These are phyloP conservation scores for Leccinellum albellum DNA, from an alignment of 768 basidiomycete species.

Conservation along the genomic window DNA sequence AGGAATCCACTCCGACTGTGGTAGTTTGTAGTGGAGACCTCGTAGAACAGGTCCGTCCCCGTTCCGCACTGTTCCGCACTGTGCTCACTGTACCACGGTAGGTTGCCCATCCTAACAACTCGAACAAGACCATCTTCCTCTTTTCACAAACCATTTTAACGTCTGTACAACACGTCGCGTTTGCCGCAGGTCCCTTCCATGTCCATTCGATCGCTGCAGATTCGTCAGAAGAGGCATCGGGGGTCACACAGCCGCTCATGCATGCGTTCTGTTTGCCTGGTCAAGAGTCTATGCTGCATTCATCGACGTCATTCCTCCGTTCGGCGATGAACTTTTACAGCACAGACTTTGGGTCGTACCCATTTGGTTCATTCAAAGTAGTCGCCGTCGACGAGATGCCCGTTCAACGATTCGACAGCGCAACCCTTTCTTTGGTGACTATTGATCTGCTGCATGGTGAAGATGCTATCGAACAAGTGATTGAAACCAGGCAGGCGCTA, in stretches of 20 bases:
- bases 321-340: slow-evolving; percentile 91
- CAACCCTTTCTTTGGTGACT: slow-evolving; percentile 76
- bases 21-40: slow-evolving; percentile 95
- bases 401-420: slow-evolving; percentile 76
- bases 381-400: slow-evolving; percentile 92
- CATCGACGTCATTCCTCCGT: slow-evolving; percentile 74
- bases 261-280: slow-evolving; percentile 93
- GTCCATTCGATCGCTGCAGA: slow-evolving; percentile 66
- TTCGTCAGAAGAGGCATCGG: slow-evolving; percentile 56
- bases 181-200: slow-evolving; percentile 94
- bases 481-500: slow-evolving; percentile 84
- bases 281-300: slow-evolving; percentile 64
- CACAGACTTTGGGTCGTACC: slow-evolving; percentile 92
- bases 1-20: slow-evolving; percentile 69
- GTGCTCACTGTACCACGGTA: slow-evolving; percentile 29
- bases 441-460: slow-evolving; percentile 83
- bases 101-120: slow-evolving; percentile 92
- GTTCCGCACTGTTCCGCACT: slow-evolving; percentile 3
- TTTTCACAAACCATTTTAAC: slow-evolving; percentile 84
- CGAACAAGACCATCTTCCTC: slow-evolving; percentile 91
- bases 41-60: slow-evolving; percentile 74
- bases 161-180: slow-evolving; percentile 94
- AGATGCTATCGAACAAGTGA: slow-evolving; percentile 87
- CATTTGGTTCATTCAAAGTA: slow-evolving; percentile 90
- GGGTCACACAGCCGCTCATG: slow-evolving; percentile 68